Percentiles rank a stretch among this genome's conserved stretches.
Conservation (phyloP, 768 basidiomycete species). For the Mycena floridula region DNA sequence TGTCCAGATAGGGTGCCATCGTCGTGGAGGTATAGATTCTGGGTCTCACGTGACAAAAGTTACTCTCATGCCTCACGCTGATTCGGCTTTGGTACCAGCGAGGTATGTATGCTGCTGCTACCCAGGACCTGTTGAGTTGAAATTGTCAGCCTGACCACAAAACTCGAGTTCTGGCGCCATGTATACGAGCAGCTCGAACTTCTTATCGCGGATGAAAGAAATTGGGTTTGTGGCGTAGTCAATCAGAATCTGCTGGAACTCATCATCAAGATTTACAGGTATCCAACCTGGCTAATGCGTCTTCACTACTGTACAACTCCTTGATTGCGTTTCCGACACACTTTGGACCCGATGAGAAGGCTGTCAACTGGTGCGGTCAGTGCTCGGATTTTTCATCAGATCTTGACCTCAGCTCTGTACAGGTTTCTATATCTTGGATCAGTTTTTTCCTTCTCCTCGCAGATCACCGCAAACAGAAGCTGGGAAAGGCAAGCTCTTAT, state of each 20-base stretch:
- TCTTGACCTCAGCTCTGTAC: conserved; percentile 1
- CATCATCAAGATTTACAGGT: conserved; percentile 37
- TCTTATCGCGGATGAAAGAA: conserved; percentile 60
- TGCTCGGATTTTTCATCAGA: conserved; percentile 4
- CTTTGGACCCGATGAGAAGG: conserved; percentile 56
- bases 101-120: conserved; percentile 20
- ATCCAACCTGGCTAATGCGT: conserved; percentile 81
- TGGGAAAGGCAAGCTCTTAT: conserved; percentile 35
- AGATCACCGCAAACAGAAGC: conserved; percentile 14
- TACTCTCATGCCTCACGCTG: conserved; percentile 79
- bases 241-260: conserved; percentile 4
- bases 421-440: conserved; percentile 84
- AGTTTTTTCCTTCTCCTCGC: conserved; percentile 56
- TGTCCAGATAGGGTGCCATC: conserved; percentile 76
- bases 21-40: conserved; percentile 10
- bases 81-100: conserved; percentile 65
- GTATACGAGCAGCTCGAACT: conserved; percentile 55
- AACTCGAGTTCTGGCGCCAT: conserved; percentile 77
- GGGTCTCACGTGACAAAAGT: not conserved
- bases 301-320: conserved; percentile 75
- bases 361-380: conserved; percentile 94
- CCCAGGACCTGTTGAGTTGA: not conserved
- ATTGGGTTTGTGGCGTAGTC: conserved; percentile 58
- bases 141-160: conserved; percentile 49
- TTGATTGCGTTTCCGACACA: conserved; percentile 58